phyloP scores from a whole-genome alignment of 1,284 basidiomycete species.

The Cryptococcus neoformans region DNA sequence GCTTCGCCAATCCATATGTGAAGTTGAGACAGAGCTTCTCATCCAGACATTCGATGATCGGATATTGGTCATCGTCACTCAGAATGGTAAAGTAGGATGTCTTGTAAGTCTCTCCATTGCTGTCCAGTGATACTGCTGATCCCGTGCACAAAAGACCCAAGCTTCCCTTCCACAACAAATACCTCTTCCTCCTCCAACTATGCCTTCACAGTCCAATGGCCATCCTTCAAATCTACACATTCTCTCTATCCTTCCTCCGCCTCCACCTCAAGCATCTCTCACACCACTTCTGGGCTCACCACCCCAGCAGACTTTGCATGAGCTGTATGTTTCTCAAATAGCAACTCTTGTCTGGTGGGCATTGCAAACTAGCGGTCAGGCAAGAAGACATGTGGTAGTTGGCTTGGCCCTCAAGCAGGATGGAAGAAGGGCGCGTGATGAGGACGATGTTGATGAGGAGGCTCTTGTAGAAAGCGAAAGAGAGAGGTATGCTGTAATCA shows the following conservation, averaged over 20 bases:
- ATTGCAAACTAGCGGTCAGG: conserved; percentile 48
- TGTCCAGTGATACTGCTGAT: background rate
- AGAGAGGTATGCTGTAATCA: conserved; percentile 61
- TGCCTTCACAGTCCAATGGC: conserved; percentile 57
- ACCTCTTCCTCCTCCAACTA: conserved; percentile 53
- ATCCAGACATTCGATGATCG: conserved; percentile 76
- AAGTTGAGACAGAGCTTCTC: conserved; percentile 65
- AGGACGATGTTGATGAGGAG: conserved; percentile 43
- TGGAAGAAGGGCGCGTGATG: conserved; percentile 47
- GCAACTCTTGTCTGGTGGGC: conserved; percentile 75
- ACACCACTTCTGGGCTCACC: conserved; percentile 70
- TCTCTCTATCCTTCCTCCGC: conserved; percentile 60
- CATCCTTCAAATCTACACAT: conserved; percentile 59
- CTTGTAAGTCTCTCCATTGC: conserved; percentile 56
- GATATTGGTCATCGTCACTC: conserved; percentile 74
- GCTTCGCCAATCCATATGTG: conserved; percentile 56
- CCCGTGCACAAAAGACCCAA: conserved; percentile 61
- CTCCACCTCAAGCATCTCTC: conserved; percentile 68
- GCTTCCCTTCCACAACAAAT: conserved; percentile 67
- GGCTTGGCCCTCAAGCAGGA: conserved; percentile 42
- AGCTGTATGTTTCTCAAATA: conserved; percentile 78
- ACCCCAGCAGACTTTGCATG: conserved; percentile 64
- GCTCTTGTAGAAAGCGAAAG: conserved; percentile 51
- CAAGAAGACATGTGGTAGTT: conserved; percentile 40
- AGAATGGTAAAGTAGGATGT: conserved; percentile 77